Percentiles rank a stretch among this genome's conserved stretches.
Evolutionary conservation across 805 yeast genomes (phyloP).

Genomic region (Tetrapisispora nanseiensis): DNA sequence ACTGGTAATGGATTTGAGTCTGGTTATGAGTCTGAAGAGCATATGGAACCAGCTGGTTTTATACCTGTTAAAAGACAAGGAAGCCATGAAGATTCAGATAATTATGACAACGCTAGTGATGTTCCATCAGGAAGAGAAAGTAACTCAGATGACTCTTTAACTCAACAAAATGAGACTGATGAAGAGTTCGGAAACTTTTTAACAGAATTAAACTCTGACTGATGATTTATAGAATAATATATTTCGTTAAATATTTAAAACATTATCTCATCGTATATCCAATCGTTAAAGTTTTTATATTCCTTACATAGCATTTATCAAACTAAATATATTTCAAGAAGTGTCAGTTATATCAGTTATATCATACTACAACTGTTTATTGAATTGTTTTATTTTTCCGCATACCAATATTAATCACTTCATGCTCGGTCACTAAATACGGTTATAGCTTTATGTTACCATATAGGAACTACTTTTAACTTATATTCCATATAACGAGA

Average conservation of each 20-base stretch:
- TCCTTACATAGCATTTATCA: too few relatives aligned
- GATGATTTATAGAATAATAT: neutral
- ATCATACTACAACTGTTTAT: too few relatives aligned
- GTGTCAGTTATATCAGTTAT: too few relatives aligned
- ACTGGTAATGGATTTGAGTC: neutral
- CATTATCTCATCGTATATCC: neutral
- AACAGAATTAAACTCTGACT: slow-evolving; percentile 20
- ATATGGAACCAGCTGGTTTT: neutral
- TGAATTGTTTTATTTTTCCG: too few relatives aligned
- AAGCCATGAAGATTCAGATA: neutral
- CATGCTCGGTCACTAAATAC: neutral
- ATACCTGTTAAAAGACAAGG: neutral
- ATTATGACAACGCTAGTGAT: too few relatives aligned
- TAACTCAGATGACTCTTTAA: slow-evolving; percentile 1
- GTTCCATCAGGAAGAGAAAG: neutral
- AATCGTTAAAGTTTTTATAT: too few relatives aligned
- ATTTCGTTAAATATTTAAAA: neutral
- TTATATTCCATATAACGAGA: too few relatives aligned
- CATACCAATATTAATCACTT: too few relatives aligned
- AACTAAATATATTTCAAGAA: too few relatives aligned
- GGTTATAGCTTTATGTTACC: too few relatives aligned
- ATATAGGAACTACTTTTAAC: too few relatives aligned
- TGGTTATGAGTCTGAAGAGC: neutral
- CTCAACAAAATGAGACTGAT: slow-evolving; percentile 4
- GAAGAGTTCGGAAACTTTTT: slow-evolving; percentile 28